These are phyloP conservation scores for Suhomyces faveliae DNA, from an alignment of 805 yeast species.

Conservation along the genomic window DNA sequence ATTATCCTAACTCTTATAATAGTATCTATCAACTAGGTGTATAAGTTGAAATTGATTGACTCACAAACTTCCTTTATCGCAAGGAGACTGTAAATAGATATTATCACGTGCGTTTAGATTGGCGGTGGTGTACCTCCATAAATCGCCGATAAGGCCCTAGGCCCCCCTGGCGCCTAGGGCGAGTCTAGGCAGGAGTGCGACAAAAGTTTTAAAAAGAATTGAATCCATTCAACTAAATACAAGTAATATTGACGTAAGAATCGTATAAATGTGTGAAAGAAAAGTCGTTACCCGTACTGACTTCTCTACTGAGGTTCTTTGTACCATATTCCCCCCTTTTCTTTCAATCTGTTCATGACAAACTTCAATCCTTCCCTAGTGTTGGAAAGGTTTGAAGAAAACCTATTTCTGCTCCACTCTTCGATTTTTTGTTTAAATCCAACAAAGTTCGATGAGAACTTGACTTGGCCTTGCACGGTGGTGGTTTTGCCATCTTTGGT, in stretches of 20 bases:
- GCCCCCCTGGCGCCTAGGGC: background rate
- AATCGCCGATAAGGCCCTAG: background rate
- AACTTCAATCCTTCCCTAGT: slow-evolving; percentile 71
- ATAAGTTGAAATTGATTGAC: background rate
- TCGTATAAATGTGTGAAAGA: background rate
- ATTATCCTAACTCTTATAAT: background rate
- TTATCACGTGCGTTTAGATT: background rate
- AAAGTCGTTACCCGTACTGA: background rate
- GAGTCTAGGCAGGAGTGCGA: no score
- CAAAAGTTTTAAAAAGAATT: background rate
- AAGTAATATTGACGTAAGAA: background rate
- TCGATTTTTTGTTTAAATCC: slow-evolving; percentile 77
- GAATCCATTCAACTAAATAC: background rate
- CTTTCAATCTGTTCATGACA: slow-evolving; percentile 67
- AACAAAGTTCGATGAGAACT: slow-evolving; percentile 66
- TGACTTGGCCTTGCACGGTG: slow-evolving; percentile 56
- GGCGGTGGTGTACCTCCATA: background rate
- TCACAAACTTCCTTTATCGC: background rate
- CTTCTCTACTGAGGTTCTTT: slow-evolving; percentile 3
- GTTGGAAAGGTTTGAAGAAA: slow-evolving; percentile 62
- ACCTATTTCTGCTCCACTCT: slow-evolving; percentile 71
- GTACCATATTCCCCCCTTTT: slow-evolving; percentile 15
- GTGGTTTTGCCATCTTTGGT: slow-evolving; percentile 38
- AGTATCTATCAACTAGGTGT: background rate
- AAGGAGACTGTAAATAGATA: background rate